These are phyloP conservation scores for Fusarium illudens DNA, from an alignment of 2,329 filamentous ascomycete species.

Conservation along the genomic window DNA sequence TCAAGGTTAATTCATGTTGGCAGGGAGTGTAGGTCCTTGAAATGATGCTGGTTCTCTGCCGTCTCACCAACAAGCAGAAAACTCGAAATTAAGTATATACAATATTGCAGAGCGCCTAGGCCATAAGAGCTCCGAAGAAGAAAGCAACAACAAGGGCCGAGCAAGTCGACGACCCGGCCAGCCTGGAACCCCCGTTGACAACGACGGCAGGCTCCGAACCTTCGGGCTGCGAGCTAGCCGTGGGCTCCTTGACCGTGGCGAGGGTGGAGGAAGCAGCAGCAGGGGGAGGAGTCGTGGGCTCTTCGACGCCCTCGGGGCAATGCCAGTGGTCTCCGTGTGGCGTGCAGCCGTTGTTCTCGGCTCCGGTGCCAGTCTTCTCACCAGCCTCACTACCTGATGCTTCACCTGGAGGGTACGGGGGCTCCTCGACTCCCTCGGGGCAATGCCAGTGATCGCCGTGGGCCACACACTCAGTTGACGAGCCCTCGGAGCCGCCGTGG, in stretches of 20 bases:
- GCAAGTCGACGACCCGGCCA: not conserved
- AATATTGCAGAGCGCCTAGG: not conserved
- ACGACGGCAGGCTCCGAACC: not conserved
- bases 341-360: not conserved
- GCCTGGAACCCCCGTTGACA: not conserved
- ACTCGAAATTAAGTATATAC: not conserved
- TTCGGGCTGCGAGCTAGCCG: not conserved
- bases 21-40: not conserved
- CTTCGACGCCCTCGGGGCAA: not conserved
- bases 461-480: too few species aligned
- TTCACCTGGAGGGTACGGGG: not conserved
- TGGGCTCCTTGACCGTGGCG: not conserved
- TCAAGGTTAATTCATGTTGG: not conserved
- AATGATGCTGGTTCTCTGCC: not conserved
- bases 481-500: too few species aligned
- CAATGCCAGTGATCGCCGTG: too few species aligned
- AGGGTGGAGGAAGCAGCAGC: not conserved
- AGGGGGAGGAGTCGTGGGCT: not conserved
- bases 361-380: not conserved
- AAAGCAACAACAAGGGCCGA: not conserved
- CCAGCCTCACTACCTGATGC: not conserved
- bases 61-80: not conserved
- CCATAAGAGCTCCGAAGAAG: not conserved
- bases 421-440: not conserved
- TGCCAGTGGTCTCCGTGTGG: not conserved